Conservation (phyloP, 306 rosid species). For the Comarum palustre region DNA sequence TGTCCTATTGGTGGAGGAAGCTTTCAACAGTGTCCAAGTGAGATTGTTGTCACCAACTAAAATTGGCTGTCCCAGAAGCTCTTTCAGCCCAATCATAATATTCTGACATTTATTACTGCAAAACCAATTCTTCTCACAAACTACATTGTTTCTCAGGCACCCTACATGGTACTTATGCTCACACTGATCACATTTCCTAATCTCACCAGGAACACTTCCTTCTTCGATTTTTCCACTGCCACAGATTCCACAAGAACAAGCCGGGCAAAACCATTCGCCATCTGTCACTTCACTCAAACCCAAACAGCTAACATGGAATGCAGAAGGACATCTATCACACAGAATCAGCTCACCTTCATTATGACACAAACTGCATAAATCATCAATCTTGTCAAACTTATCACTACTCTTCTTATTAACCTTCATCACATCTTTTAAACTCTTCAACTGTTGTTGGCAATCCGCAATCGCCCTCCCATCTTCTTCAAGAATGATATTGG, state of each 20-base stretch:
- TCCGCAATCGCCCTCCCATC: slow-evolving; percentile 53
- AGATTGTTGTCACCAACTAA: slow-evolving; percentile 31
- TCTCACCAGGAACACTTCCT: background rate
- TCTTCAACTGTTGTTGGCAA: slow-evolving; percentile 35
- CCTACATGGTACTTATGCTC: slow-evolving; percentile 45
- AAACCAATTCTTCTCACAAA: slow-evolving; percentile 31
- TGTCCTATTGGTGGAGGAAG: background rate
- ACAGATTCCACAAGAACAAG: slow-evolving; percentile 58
- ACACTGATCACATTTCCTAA: slow-evolving; percentile 50
- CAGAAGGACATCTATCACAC: slow-evolving; percentile 60
- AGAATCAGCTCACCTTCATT: slow-evolving; percentile 39
- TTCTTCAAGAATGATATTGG: slow-evolving; percentile 43
- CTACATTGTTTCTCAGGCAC: slow-evolving; percentile 27
- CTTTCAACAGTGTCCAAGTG: slow-evolving; percentile 53
- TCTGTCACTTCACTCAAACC: slow-evolving; percentile 33
- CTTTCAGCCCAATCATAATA: slow-evolving; percentile 33
- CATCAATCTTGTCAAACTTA: background rate
- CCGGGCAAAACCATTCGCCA: slow-evolving; percentile 69
- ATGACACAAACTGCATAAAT: slow-evolving; percentile 2
- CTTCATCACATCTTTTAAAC: background rate
- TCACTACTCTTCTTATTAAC: background rate
- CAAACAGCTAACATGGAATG: slow-evolving; percentile 46
- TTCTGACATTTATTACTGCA: slow-evolving; percentile 43
- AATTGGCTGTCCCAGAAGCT: slow-evolving; percentile 38
- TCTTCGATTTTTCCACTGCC: slow-evolving; percentile 12